A percentile compares a stretch with the other conserved stretches of the same genome.
These are phyloP conservation scores for Epichloe gansuensis DNA, from an alignment of 2,329 filamentous ascomycete genomes.

Conservation along the genomic window DNA sequence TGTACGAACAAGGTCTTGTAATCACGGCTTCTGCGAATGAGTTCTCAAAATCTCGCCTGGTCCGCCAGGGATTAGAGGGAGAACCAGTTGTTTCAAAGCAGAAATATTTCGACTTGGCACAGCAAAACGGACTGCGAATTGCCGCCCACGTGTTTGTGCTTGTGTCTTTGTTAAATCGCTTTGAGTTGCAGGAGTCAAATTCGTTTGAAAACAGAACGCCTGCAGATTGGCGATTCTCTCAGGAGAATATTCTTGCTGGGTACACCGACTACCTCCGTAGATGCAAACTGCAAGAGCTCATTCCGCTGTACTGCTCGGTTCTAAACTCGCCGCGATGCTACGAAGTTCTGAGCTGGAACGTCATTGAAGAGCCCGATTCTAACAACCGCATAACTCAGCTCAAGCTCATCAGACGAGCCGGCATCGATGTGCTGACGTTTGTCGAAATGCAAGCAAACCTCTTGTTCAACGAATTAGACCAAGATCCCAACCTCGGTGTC, in stretches of 20 bases:
- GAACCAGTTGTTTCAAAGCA: slow-evolving; percentile 25
- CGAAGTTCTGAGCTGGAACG: slow-evolving; percentile 59
- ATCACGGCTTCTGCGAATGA: slow-evolving; percentile 15
- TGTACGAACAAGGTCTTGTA: slow-evolving; percentile 44
- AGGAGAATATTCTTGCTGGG: slow-evolving; percentile 65
- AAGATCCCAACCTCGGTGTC: slow-evolving; percentile 18
- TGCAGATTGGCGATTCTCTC: slow-evolving; percentile 27
- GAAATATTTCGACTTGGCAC: slow-evolving; percentile 40
- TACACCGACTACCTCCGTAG: slow-evolving; percentile 73
- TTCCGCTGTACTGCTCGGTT: slow-evolving; percentile 80
- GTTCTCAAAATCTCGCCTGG: slow-evolving; percentile 14
- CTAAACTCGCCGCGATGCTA: slow-evolving; percentile 53
- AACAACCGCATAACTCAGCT: slow-evolving; percentile 56
- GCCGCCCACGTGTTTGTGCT: slow-evolving; percentile 54
- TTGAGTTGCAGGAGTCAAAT: slow-evolving; percentile 22
- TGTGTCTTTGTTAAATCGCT: slow-evolving; percentile 51
- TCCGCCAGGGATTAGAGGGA: slow-evolving; percentile 12
- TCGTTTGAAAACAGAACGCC: slow-evolving; percentile 6
- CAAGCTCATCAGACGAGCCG: slow-evolving; percentile 60
- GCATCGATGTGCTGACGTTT: slow-evolving; percentile 60
- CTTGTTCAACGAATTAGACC: slow-evolving; percentile 35
- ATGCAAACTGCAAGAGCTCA: slow-evolving; percentile 59
- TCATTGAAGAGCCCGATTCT: slow-evolving; percentile 57
- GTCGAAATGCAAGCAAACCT: slow-evolving; percentile 53
- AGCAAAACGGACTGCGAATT: slow-evolving; percentile 54